These are phyloP conservation scores for Xylaria acuta DNA, from an alignment of 495 filamentous ascomycete species.

Conservation along the genomic window DNA sequence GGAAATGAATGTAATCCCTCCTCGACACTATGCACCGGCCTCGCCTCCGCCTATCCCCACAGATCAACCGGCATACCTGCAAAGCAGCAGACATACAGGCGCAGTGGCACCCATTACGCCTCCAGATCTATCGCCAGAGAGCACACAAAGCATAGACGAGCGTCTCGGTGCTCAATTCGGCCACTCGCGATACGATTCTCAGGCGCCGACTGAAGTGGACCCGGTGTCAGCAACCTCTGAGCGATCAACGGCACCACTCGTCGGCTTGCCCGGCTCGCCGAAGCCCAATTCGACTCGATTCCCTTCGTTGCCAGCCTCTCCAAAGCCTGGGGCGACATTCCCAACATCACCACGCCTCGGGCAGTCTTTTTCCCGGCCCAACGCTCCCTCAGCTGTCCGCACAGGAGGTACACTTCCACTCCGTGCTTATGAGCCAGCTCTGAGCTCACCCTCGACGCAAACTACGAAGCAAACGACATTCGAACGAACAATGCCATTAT, in stretches of 20 bases:
- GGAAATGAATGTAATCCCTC: constrained; percentile 59
- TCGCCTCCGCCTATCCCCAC: constrained; percentile 55
- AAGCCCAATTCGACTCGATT: constrained; percentile 55
- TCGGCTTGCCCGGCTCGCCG: constrained; percentile 55
- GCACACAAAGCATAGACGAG: constrained; percentile 55
- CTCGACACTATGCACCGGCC: constrained; percentile 54
- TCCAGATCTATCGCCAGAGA: constrained; percentile 54
- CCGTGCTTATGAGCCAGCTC: constrained; percentile 64
- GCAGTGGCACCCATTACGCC: constrained; percentile 49
- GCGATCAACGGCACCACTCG: constrained; percentile 47
- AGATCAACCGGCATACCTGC: constrained; percentile 48
- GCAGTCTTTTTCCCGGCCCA: constrained; percentile 46
- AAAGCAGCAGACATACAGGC: constrained; percentile 33
- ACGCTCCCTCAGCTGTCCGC: constrained; percentile 49
- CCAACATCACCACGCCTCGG: constrained; percentile 51
- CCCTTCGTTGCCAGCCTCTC: constrained; percentile 53
- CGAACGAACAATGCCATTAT: constrained; percentile 65
- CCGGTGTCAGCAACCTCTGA: constrained; percentile 52
- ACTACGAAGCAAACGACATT: constrained; percentile 80
- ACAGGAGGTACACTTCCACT: constrained; percentile 63
- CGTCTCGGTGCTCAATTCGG: constrained; percentile 48
- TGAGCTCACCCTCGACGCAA: constrained; percentile 53
- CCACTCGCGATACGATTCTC: constrained; percentile 45
- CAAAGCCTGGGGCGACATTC: constrained; percentile 47
- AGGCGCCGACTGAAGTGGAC: constrained; percentile 42